phyloP scores from a whole-genome alignment of 768 basidiomycete species.

The Sarcomyxa edulis region DNA sequence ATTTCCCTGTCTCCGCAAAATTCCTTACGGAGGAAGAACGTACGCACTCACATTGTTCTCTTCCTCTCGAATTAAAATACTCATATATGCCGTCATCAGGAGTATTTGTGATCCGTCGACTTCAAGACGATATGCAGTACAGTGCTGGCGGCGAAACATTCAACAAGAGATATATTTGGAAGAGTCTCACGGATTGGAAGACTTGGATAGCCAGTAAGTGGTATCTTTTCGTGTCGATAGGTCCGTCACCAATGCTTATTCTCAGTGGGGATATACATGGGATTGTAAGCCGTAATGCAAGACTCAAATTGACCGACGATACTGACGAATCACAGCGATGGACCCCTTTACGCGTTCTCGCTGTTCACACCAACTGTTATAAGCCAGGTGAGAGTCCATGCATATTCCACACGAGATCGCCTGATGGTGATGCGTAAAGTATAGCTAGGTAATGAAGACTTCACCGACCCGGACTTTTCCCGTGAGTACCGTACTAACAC shows the following conservation, averaged over 20 bases:
- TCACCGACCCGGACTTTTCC: neutral
- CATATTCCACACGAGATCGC: neutral
- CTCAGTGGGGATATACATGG: slow-evolving; percentile 67
- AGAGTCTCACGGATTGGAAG: slow-evolving; percentile 66
- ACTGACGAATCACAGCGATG: too few relatives aligned
- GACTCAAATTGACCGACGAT: too few relatives aligned
- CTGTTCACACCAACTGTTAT: slow-evolving; percentile 53
- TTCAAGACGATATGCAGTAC: slow-evolving; percentile 59
- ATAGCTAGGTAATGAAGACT: slow-evolving; percentile 26
- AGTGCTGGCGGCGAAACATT: slow-evolving; percentile 61
- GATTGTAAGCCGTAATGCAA: too few relatives aligned
- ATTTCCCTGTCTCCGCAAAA: slow-evolving; percentile 72
- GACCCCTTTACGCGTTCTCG: slow-evolving; percentile 47
- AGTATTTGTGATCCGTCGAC: slow-evolving; percentile 56
- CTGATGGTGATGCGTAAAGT: neutral
- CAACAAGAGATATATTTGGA: slow-evolving; percentile 48
- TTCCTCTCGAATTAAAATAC: neutral
- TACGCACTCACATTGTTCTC: slow-evolving; percentile 16
- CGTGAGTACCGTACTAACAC: neutral
- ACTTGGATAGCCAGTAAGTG: slow-evolving; percentile 63
- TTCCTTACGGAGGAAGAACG: slow-evolving; percentile 65
- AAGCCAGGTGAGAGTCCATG: slow-evolving; percentile 36
- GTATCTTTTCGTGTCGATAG: slow-evolving; percentile 1
- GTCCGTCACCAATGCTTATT: slow-evolving; percentile 3
- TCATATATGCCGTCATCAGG: slow-evolving; percentile 27